phyloP scores from a whole-genome alignment of 495 filamentous ascomycete genomes.

The Lasiosphaeria hispida region DNA sequence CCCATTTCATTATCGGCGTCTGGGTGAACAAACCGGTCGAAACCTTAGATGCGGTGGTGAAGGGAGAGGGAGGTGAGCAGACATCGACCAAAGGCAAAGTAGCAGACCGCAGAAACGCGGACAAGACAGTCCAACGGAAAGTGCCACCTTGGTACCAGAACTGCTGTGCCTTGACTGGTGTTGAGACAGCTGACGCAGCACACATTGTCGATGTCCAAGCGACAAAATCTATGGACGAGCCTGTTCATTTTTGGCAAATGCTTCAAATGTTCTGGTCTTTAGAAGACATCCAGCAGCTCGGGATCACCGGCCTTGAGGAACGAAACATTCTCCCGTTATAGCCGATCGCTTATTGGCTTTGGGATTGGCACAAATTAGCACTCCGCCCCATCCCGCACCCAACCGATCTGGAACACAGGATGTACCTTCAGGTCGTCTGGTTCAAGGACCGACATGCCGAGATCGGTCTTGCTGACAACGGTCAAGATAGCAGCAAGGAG shows the following conservation, averaged over 20 bases:
- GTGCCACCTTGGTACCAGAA: background rate
- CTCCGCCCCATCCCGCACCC: slow-evolving; percentile 5
- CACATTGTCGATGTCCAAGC: slow-evolving; percentile 2
- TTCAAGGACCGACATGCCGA: slow-evolving; percentile 13
- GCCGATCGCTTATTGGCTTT: slow-evolving; percentile 1
- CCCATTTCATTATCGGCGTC: background rate
- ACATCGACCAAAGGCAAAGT: background rate
- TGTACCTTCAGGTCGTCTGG: slow-evolving; percentile 12
- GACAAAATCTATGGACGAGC: background rate
- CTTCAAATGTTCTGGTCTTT: slow-evolving; percentile 1
- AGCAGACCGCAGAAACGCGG: background rate
- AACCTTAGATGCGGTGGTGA: background rate
- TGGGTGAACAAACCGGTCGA: background rate
- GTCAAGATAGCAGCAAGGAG: background rate
- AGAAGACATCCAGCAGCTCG: background rate
- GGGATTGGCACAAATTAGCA: background rate
- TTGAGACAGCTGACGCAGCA: background rate
- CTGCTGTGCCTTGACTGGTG: background rate
- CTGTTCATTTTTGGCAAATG: background rate
- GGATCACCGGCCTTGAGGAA: background rate
- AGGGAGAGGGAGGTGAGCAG: background rate
- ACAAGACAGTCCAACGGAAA: background rate
- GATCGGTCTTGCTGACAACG: slow-evolving; percentile 1
- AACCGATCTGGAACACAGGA: background rate
- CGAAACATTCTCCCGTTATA: slow-evolving; percentile 3